Base-by-base conservation (phyloP, 805 yeast species). In the Wickerhamiella vanderwaltii region DNA sequence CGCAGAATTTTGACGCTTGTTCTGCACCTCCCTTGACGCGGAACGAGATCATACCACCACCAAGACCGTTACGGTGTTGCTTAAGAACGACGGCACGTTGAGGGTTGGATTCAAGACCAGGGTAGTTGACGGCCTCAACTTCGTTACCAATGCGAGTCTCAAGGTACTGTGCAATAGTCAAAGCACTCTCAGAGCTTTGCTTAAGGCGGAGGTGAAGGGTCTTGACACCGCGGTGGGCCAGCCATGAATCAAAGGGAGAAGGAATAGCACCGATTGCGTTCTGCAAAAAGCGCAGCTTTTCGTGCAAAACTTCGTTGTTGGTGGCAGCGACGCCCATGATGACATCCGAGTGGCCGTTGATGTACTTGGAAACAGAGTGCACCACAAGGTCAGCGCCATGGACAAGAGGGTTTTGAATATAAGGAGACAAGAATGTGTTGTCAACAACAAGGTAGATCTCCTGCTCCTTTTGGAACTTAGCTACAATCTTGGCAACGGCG, bases 31-130 rank as follows among this genome's bases (percentile, higher is more conserved):
- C 94, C 50, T 72, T 68, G 63, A 84, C 72, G 67, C 94, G 75
- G 71, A 84, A 83, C 7, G 93, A 78, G 56, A 84, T 75, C 81
- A 84, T 84, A 60, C 94, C 94, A 55, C 94, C 94, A 48, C 95
- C 94, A 51, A 83, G 71, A 38, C 78, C 80, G 48, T 81, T 76
- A 60, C 88, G 74, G 67, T 83, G 94, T 65, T 84, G 94, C 48
- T 66, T 72, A 51, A 63, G 49, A 19, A 83, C 88, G 42, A 81
- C 72, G 7, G 64, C 73, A 55, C 74, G 73, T 61, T 73, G 69
- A 44, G 71, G 65, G 60, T 80, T 83, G 29, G 79, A 56, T 55
- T 72, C 67, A 51, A 84, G 71, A 43, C 94, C 93, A 39, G 94
- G 94, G 68, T 85, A 84, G 68, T 79, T 79, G 46, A 84, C 94